phyloP scores from a whole-genome alignment of 345 rosid species.

The Melastoma malabathricum region DNA sequence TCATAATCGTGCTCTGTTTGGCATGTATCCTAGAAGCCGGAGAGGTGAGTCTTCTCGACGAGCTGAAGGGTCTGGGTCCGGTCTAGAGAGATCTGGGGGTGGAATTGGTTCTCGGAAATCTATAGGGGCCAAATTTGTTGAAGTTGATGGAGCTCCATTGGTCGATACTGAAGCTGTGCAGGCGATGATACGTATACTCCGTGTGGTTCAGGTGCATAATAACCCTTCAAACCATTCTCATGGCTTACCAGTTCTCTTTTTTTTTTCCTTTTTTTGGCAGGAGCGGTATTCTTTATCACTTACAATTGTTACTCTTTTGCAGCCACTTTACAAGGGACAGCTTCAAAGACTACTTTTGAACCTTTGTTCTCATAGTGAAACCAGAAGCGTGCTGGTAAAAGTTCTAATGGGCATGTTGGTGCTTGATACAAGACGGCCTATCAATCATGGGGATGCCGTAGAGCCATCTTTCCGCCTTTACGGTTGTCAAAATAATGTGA shows the following conservation, averaged over 20 bases:
- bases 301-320: conserved; percentile 10
- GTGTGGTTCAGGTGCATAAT: conserved; percentile 69
- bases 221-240: neutral
- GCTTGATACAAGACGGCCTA: conserved; percentile 55
- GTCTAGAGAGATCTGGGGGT: conserved; percentile 49
- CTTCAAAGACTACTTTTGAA: conserved; percentile 87
- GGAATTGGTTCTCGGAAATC: conserved; percentile 52
- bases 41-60: conserved; percentile 93
- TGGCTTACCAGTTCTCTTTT: conserved; percentile 3
- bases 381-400: conserved; percentile 62
- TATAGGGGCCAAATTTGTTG: conserved; percentile 49
- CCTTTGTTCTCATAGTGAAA: conserved; percentile 78
- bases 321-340: conserved; percentile 91
- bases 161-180: conserved; percentile 69
- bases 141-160: conserved; percentile 85
- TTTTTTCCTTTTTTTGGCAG: neutral
- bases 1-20: conserved; percentile 68
- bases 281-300: too few species aligned
- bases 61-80: conserved; percentile 56
- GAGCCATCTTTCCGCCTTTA: conserved; percentile 76
- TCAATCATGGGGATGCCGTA: conserved; percentile 22
- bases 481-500: conserved; percentile 82
- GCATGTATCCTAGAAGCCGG: conserved; percentile 90
- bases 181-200: conserved; percentile 82
- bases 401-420: conserved; percentile 81